Evolutionary conservation across 2,329 filamentous ascomycete species (phyloP).

Genomic region (Pseudocercospora vitis): DNA sequence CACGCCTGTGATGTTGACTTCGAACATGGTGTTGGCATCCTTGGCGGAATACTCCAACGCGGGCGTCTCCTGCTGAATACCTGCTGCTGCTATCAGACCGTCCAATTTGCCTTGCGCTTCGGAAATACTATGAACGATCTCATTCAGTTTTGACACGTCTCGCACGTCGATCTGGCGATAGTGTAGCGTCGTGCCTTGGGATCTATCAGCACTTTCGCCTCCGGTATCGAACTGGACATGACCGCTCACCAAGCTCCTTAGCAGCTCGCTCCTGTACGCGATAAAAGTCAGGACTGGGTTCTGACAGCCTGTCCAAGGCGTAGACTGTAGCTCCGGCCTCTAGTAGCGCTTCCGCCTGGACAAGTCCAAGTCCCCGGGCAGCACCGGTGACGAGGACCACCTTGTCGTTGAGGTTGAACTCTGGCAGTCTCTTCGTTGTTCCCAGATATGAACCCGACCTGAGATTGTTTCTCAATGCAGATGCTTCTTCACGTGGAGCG

Average conservation of each 20-base stretch:
- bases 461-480: constrained; percentile 34
- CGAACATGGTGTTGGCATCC: constrained; percentile 63
- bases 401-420: constrained; percentile 65
- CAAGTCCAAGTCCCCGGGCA: constrained; percentile 70
- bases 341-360: constrained; percentile 69
- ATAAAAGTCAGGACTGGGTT: constrained; percentile 63
- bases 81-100: constrained; percentile 72
- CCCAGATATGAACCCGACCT: constrained; percentile 37
- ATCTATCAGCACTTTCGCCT: neutral
- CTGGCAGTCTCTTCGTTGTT: constrained; percentile 57
- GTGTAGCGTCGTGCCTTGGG: constrained; percentile 56
- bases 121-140: constrained; percentile 67
- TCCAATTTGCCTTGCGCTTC: constrained; percentile 70
- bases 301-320: constrained; percentile 62
- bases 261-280: constrained; percentile 63
- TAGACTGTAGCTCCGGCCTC: constrained; percentile 75
- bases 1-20: constrained; percentile 57
- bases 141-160: constrained; percentile 66
- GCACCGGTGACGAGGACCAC: constrained; percentile 33
- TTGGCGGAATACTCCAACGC: constrained; percentile 73
- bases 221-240: neutral
- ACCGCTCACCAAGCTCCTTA: constrained; percentile 55
- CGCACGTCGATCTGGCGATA: constrained; percentile 82
- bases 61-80: constrained; percentile 78
- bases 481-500: constrained; percentile 36